A percentile compares a stretch with the other conserved stretches of the same genome.
Conservation (phyloP, 2,329 filamentous ascomycete species). For the Trichophyton simii region DNA sequence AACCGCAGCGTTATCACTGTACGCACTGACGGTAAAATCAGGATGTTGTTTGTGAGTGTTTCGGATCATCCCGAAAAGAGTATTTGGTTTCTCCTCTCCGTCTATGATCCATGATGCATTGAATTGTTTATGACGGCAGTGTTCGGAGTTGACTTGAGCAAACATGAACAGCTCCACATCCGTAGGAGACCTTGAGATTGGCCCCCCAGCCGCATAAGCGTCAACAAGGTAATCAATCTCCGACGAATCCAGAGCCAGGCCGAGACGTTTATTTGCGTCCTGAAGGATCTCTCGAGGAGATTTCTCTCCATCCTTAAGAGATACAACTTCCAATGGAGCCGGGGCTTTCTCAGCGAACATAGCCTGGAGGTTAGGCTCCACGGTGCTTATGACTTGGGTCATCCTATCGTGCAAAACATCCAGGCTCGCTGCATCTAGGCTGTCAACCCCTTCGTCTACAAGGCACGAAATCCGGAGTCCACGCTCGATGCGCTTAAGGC, state of each 20-base stretch:
- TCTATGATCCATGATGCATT: conserved; percentile 96
- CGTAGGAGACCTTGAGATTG: conserved; percentile 52
- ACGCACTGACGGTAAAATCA: conserved; percentile 79
- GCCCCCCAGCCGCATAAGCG: conserved; percentile 54
- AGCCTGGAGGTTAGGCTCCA: conserved; percentile 53
- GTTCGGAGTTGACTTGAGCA: conserved; percentile 96
- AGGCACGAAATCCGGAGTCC: conserved; percentile 62
- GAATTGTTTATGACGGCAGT: conserved; percentile 82
- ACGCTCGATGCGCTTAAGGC: conserved; percentile 69
- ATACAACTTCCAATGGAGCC: conserved; percentile 58
- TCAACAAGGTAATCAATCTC: conserved; percentile 94
- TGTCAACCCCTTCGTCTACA: conserved; percentile 45
- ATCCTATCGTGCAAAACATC: conserved; percentile 80
- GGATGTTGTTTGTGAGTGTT: conserved; percentile 77
- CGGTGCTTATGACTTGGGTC: conserved; percentile 67
- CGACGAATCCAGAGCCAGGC: conserved; percentile 71
- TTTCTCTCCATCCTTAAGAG: conserved; percentile 54
- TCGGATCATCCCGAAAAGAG: conserved; percentile 88
- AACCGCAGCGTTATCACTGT: conserved; percentile 97
- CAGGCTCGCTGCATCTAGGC: conserved; percentile 43
- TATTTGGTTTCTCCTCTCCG: conserved; percentile 63
- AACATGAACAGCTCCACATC: conserved; percentile 99
- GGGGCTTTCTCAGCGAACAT: conserved; percentile 67
- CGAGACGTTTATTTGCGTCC: conserved; percentile 70
- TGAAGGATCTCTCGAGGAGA: conserved; percentile 60